Conservation (phyloP, 371 early-diverging fungal species). For the Apophysomyces trapeziformis region DNA sequence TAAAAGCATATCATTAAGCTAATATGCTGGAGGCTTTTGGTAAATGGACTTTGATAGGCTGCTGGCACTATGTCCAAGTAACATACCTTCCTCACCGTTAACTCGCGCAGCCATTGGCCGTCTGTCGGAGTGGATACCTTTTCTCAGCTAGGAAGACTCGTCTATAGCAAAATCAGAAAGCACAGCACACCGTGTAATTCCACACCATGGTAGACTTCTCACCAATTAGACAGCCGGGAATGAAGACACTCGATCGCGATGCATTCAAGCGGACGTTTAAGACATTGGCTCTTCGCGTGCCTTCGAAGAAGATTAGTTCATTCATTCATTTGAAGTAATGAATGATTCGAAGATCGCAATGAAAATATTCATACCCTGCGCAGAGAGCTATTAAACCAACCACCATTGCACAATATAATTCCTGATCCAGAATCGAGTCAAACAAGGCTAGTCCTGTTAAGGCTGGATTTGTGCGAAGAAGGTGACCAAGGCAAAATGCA, state of each 20-base stretch:
- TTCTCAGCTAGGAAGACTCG: neutral
- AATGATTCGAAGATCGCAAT: neutral
- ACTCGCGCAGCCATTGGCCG: no score
- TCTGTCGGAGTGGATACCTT: neutral
- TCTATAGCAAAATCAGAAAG: neutral
- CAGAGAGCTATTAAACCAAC: constrained; percentile 72
- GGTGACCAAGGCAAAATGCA: constrained; percentile 19
- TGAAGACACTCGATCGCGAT: constrained; percentile 61
- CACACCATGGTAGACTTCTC: constrained; percentile 18
- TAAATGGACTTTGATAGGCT: no score
- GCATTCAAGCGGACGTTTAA: constrained; percentile 61
- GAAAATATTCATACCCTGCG: neutral
- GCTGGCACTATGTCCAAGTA: no score
- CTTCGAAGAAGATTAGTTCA: constrained; percentile 58
- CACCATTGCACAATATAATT: constrained; percentile 73
- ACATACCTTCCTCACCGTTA: no score
- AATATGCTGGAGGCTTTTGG: no score
- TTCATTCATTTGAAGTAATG: constrained; percentile 37
- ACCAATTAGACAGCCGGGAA: constrained; percentile 56
- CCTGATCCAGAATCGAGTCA: constrained; percentile 59
- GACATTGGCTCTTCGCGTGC: constrained; percentile 67
- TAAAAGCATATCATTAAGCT: no score
- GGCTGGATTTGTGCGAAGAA: constrained; percentile 42
- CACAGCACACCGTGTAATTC: neutral
- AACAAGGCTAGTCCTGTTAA: constrained; percentile 69